phyloP scores from a whole-genome alignment of 306 rosid genomes.

The Vigna unguiculata region DNA sequence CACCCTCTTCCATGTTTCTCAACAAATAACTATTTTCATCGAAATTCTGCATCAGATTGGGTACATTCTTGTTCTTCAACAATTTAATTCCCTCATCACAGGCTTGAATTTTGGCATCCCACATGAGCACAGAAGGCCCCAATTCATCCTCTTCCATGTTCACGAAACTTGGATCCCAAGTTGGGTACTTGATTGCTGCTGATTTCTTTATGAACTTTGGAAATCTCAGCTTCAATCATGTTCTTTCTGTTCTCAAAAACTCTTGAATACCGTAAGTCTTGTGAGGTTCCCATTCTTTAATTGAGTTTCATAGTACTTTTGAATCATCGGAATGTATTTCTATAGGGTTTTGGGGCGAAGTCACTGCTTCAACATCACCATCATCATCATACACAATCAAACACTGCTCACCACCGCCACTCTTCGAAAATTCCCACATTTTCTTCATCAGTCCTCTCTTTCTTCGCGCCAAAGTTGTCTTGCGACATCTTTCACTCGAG shows the following conservation, averaged over 20 bases:
- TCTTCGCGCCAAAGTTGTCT: constrained; percentile 3
- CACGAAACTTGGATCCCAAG: constrained; percentile 24
- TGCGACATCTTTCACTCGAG: background rate
- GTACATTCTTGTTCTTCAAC: constrained; percentile 15
- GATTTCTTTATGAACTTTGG: constrained; percentile 15
- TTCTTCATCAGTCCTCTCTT: constrained; percentile 30
- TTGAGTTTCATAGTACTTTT: background rate
- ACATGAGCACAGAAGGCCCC: background rate
- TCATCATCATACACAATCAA: background rate
- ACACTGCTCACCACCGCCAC: background rate
- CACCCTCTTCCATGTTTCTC: too few species aligned
- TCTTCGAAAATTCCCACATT: background rate
- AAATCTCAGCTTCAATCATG: constrained; percentile 16
- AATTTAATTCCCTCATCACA: background rate
- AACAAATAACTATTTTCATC: too few species aligned
- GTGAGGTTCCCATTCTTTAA: background rate
- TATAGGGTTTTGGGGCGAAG: background rate
- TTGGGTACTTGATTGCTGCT: constrained; percentile 34
- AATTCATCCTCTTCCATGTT: constrained; percentile 4
- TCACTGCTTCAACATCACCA: background rate
- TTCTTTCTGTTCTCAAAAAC: constrained; percentile 26
- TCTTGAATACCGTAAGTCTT: background rate
- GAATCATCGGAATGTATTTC: background rate
- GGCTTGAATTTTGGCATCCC: constrained; percentile 32
- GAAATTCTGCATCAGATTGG: background rate